Base-by-base conservation (phyloP, 257 asterid species). In the Anisodus tanguticus region DNA sequence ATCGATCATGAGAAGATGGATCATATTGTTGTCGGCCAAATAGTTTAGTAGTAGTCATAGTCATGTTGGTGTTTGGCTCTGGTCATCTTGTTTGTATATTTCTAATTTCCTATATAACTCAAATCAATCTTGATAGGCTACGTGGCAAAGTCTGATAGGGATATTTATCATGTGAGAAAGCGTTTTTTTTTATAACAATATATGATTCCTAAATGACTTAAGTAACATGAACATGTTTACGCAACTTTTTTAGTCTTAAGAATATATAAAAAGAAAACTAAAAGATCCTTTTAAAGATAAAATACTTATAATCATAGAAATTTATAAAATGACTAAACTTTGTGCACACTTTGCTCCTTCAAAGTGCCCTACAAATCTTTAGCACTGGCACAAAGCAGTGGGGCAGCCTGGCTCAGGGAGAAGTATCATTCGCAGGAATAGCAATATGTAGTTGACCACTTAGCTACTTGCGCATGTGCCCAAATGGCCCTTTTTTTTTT, bases 341-440 rank as follows among this genome's bases (percentile, higher is more conserved):
- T 55, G 0, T 13, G 60, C 49, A 67, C 6, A 35, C 16, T 66
- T 41, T 41, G 5, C 45, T 41, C 45, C 45, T 5, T 5, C 45
- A 41, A 41, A 41, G 4, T 41, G 4, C 45, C 45, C 45, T 41
- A 3, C 45, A 41, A 41, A 41, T 41, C 45, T 41, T 66, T 31
- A 31, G 78, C 55, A 5, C 35, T 70, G 79, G 26, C 79, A 70
- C 55, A 70, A 17, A 41, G 55, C 78, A 71, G 0, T 43, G 57
- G 79, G 58, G n/a, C 59, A 47, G 31, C 58, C 58, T 71, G 80
- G 80, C 8, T 5, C 37, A 71, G 5, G 39, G 35, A 71, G 79
- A 17, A 43, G 37, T 17, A 43, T 9, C 79, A 71, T 71, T n/a
- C n/a, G 55, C 4, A 7, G n/a, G 3, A 45, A 9, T 9, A n/a